A percentile compares a stretch with the other conserved stretches of the same genome.
These are phyloP conservation scores for Leptoxyphium fumago DNA, from an alignment of 2,329 filamentous ascomycete species.

Conservation along the genomic window DNA sequence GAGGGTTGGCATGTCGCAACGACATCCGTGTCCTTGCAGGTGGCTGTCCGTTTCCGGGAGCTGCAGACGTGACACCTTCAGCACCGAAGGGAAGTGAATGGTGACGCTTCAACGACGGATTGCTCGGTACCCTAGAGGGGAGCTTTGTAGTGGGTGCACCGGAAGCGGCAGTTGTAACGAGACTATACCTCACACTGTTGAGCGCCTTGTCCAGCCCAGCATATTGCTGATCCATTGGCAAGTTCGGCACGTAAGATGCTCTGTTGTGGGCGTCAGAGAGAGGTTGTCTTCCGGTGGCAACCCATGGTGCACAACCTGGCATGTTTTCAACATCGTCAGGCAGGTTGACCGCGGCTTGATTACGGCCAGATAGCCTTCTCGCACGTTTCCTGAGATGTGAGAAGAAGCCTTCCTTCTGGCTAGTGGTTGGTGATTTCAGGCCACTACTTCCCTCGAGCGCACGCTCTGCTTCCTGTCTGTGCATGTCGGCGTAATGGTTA, in stretches of 20 bases:
- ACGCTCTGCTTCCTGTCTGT: conserved; percentile 80
- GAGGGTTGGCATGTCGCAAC: conserved; percentile 56
- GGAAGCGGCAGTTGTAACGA: conserved; percentile 30
- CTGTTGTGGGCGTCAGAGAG: conserved; percentile 45
- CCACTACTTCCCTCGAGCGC: conserved; percentile 71
- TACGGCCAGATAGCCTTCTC: conserved; percentile 77
- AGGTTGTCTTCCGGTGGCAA: conserved; percentile 56
- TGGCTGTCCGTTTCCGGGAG: conserved; percentile 40
- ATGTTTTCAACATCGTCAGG: conserved; percentile 90
- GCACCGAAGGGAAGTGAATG: conserved; percentile 30
- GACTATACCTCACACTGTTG: conserved; percentile 44
- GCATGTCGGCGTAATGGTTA: conserved; percentile 82
- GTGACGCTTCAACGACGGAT: conserved; percentile 34
- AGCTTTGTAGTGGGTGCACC: conserved; percentile 20
- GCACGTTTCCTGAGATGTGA: conserved; percentile 91
- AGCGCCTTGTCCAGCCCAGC: conserved; percentile 47
- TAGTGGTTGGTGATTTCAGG: conserved; percentile 60
- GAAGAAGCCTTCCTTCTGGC: conserved; percentile 92
- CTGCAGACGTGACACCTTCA: conserved; percentile 40
- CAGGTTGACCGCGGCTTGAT: conserved; percentile 52
- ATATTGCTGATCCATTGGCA: conserved; percentile 36
- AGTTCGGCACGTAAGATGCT: conserved; percentile 31
- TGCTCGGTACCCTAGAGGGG: conserved; percentile 25
- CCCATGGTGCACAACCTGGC: conserved; percentile 80
- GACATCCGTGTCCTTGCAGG: conserved; percentile 70